Evolutionary conservation across 768 basidiomycete species (phyloP), one percentile per base, ranked within the genome.

Genomic region (Thelephora ganbajun): DNA sequence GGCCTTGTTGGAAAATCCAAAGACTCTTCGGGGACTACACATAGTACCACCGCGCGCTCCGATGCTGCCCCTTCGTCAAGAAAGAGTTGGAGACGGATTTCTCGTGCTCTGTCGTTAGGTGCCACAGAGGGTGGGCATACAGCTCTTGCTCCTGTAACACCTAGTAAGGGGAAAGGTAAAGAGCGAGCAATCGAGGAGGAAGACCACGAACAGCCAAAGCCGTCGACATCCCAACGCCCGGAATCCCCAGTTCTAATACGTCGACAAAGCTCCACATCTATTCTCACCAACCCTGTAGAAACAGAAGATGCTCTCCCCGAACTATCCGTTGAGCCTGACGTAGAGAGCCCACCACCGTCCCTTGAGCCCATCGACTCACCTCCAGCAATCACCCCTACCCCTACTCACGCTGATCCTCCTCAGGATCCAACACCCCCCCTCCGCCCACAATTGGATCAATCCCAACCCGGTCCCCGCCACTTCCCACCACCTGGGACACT

Each of bases 401-500:
- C 42, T 5, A 19, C 42, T 9, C 18, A 20, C 30, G 12, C 18
- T 13, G 2, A 20, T 43, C 49, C 20, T 47, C 47, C 48, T 9
- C 44, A 46, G 18, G n/a, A 16, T 43, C 19, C 16, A 37, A 11
- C 42, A 45, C 47, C 13, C 43, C 20, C 14, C 46, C 41, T 37
- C 46, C 12, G 22, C 26, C 37, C 6, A 9, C 13, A 2, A 14
- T 26, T 22, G 39, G 37, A 2, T 16, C 50, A 1, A 11, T 34
- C 47, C 13, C 48, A 35, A 19, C 51, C 43, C 6, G 39, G 46
- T 3, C 51, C 58, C 12, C 57, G 54, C 19, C 57, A 55, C 34
- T 83, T 83, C 57, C 81, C 82, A 33, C 78, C 82, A 0, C 78
- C 83, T 0, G 83, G 84, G 12, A 85, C 84, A 2, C 70, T 88